Conservation (phyloP, 148 eudicot species). For the Euryodendron excelsum region DNA sequence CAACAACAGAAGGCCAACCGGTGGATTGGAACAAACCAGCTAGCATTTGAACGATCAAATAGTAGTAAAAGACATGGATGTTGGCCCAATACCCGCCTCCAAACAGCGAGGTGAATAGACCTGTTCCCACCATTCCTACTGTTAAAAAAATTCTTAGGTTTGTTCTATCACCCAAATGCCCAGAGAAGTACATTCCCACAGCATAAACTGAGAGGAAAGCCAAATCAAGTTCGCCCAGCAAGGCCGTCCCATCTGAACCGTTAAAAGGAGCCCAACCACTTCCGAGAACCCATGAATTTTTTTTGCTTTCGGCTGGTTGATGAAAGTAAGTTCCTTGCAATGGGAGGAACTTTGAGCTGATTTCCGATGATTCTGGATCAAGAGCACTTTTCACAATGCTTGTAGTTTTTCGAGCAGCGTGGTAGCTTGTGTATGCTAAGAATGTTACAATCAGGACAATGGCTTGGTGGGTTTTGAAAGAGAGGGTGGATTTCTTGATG, state of each 20-base stretch:
- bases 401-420: conserved; percentile 74
- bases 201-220: conserved; percentile 82
- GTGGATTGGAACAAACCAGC: conserved; percentile 91
- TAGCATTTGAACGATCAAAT: conserved; percentile 69
- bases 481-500: conserved; percentile 43
- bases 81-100: conserved; percentile 84
- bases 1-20: conserved; percentile 96
- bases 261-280: conserved; percentile 90
- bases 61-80: conserved; percentile 73
- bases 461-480: conserved; percentile 74
- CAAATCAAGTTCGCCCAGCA: conserved; percentile 88
- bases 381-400: conserved; percentile 88
- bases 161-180: conserved; percentile 87
- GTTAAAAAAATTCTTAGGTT: conserved; percentile 73
- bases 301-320: conserved; percentile 21
- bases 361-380: conserved; percentile 62
- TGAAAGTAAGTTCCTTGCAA: conserved; percentile 37
- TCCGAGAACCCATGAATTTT: conserved; percentile 27
- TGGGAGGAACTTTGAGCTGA: conserved; percentile 34
- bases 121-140: conserved; percentile 85
- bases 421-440: conserved; percentile 74
- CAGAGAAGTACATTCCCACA: conserved; percentile 73
- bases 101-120: conserved; percentile 71
- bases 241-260: conserved; percentile 61
- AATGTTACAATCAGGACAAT: conserved; percentile 74